A percentile compares a stretch with the other conserved stretches of the same genome.
Evolutionary conservation across 345 rosid genomes (phyloP).

Genomic region (Capsella bursapastoris): DNA sequence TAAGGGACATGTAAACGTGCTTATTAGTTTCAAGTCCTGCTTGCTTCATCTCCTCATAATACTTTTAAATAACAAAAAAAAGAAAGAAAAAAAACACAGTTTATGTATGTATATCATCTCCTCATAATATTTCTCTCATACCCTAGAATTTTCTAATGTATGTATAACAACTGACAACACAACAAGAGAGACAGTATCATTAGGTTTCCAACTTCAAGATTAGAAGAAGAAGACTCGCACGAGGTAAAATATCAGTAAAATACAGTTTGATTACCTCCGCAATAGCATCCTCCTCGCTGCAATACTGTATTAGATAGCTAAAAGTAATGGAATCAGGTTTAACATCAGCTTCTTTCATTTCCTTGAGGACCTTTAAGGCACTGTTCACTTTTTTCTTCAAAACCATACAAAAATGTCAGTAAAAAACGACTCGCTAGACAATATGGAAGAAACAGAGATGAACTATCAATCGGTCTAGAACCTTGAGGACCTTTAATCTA

Average conservation of each 20-base stretch:
- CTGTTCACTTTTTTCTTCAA: constrained; percentile 64
- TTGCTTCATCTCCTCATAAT: constrained; percentile 53
- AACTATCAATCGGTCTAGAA: not conserved
- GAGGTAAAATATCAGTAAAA: constrained; percentile 14
- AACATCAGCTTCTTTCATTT: constrained; percentile 70
- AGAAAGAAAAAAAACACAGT: not conserved
- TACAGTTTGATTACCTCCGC: constrained; percentile 55
- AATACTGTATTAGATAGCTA: constrained; percentile 64
- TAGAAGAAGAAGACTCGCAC: not conserved
- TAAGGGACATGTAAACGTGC: constrained; percentile 64
- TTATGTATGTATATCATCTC: not conserved
- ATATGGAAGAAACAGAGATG: constrained; percentile 1
- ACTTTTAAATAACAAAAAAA: constrained; percentile 49
- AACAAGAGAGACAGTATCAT: constrained; percentile 4
- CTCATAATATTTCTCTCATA: not conserved
- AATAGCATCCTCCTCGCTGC: constrained; percentile 63
- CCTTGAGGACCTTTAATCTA: not conserved
- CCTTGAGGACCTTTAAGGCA: constrained; percentile 62
- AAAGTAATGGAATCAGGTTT: constrained; percentile 74
- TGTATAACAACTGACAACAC: constrained; percentile 43
- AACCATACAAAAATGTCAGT: constrained; percentile 28
- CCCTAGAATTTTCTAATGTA: constrained; percentile 29
- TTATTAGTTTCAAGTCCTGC: constrained; percentile 55
- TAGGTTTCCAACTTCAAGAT: not conserved
- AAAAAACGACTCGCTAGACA: not conserved